Base-by-base conservation (phyloP, 257 asterid species). In the Ilex asprella region DNA sequence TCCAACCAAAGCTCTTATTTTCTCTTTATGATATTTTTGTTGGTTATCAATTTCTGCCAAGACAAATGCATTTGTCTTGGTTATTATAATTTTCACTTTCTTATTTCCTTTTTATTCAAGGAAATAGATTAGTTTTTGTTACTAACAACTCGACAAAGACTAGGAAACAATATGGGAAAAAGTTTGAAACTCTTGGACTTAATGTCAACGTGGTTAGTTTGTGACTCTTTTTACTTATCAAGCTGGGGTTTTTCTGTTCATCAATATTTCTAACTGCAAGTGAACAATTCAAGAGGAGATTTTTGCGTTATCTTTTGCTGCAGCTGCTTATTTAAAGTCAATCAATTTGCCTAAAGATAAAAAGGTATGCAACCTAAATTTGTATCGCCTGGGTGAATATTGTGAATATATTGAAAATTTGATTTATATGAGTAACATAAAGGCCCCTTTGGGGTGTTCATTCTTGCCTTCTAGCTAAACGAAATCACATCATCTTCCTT, bases 141-240 rank as follows among this genome's bases (percentile, higher is more conserved):
- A 93, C 99, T 76, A 93, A 93, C 86, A 93, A 93, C 84, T 93
- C 99, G 27, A 93, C 99, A 12, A 93, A 93, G 78, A 89, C 99
- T 29, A 79, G 99, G 67, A 93, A 89, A 69, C 99, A 93, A 71
- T 93, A 93, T 16, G 99, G 97, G 35, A 89, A 89, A 29, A 93
- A 93, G 77, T 93, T 93, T 59, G 97, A 93, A 72, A 83, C 94
- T 3, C 96, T 93, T 44, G 99, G 99, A 68, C 97, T 93, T 62
- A 67, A 55, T 60, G 95, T 93, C 75, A 85, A 55, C 21, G 99
- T 89, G 90, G 99, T 85, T 71, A 64, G 81, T 73, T 60, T 31
- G 31, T 21, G 57, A 16, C 57, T 49, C 54, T 60, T 66, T 21
- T 30, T 55, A 53, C 70, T 68, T 59, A 47, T 12, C 49, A 16